phyloP scores from a whole-genome alignment of 2,329 filamentous ascomycete genomes.

The Fusarium sp. region DNA sequence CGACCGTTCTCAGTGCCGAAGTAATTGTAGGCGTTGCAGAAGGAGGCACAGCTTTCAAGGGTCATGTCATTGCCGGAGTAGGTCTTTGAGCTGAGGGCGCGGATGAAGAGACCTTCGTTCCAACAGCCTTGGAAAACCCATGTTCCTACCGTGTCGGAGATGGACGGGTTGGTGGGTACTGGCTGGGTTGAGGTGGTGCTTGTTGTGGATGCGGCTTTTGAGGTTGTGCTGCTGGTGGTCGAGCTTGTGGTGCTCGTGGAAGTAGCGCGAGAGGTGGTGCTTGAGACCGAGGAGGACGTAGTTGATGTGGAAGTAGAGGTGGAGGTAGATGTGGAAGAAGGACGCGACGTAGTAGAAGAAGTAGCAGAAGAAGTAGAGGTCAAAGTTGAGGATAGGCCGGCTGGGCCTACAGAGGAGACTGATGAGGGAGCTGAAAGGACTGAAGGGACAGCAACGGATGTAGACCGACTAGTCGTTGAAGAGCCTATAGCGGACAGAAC shows the following conservation, averaged over 20 bases:
- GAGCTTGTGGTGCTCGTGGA: neutral
- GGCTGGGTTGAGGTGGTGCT: constrained; percentile 16
- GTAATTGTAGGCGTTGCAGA: constrained; percentile 50
- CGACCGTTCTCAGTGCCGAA: constrained; percentile 55
- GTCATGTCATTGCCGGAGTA: constrained; percentile 54
- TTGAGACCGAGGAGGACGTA: neutral
- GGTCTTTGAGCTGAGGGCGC: constrained; percentile 50
- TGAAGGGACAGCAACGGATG: neutral
- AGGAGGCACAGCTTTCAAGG: constrained; percentile 52
- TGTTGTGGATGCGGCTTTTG: neutral
- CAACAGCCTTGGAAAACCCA: constrained; percentile 56
- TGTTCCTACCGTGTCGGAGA: constrained; percentile 45
- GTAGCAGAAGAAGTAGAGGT: neutral
- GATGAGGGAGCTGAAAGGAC: constrained; percentile 30
- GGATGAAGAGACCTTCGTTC: constrained; percentile 50
- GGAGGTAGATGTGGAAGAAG: neutral
- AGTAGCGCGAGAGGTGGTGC: neutral
- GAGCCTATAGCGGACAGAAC: neutral
- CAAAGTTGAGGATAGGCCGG: neutral
- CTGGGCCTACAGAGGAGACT: constrained; percentile 14
- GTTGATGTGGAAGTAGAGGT: neutral
- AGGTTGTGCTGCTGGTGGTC: neutral
- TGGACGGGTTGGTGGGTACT: constrained; percentile 44
- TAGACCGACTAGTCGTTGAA: constrained; percentile 41
- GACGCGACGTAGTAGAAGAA: neutral